A percentile compares a stretch with the other conserved stretches of the same genome.
These are phyloP conservation scores for Lomentospora prolificans DNA, from an alignment of 2,329 filamentous ascomycete genomes.

Conservation along the genomic window DNA sequence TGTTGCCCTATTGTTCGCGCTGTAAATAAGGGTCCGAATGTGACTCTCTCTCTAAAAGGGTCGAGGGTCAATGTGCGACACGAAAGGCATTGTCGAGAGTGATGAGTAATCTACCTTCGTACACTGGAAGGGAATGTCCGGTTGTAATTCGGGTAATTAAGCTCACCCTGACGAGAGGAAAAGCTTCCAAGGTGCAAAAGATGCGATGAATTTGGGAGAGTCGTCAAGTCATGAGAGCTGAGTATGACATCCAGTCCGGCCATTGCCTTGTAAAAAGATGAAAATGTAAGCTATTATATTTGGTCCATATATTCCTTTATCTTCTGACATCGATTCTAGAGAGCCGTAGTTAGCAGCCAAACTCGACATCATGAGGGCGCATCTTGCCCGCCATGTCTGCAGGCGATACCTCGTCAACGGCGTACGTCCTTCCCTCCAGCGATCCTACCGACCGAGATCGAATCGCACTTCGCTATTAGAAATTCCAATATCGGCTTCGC, in stretches of 20 bases:
- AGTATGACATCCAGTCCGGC: neutral
- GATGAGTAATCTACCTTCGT: no score
- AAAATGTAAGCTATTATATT: slow-evolving; percentile 8
- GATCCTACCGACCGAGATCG: neutral
- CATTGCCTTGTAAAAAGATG: neutral
- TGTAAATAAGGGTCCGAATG: no score
- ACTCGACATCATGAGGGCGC: slow-evolving; percentile 31
- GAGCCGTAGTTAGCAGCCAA: neutral
- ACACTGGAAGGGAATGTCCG: neutral
- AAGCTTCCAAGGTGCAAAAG: neutral
- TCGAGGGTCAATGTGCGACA: no score
- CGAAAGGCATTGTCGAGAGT: no score
- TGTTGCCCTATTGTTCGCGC: no score
- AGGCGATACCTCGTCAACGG: slow-evolving; percentile 25
- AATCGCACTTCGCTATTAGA: neutral
- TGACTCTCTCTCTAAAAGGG: no score
- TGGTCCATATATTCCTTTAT: no score
- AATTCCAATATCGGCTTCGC: neutral
- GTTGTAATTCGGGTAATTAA: slow-evolving; percentile 1
- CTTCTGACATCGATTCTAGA: slow-evolving; percentile 1
- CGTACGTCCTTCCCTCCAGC: neutral
- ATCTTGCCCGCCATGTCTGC: slow-evolving; percentile 33
- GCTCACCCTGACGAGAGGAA: neutral
- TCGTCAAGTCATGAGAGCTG: neutral
- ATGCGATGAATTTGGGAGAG: neutral